Evolutionary conservation across 768 basidiomycete genomes (phyloP).

Genomic region (Lentinula sp.): DNA sequence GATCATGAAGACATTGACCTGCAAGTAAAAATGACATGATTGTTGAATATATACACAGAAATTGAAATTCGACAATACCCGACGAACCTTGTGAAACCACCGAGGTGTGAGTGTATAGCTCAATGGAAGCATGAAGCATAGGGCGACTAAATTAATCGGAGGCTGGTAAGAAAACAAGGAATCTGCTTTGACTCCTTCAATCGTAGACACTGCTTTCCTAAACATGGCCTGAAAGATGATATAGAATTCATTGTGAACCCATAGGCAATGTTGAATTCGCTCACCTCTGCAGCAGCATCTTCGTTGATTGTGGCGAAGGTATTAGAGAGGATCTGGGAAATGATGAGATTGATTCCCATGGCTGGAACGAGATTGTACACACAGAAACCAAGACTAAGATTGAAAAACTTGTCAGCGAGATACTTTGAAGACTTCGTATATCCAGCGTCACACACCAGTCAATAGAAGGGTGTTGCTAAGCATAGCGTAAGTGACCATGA

Average conservation of each 20-base stretch:
- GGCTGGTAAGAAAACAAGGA: constrained; percentile 92
- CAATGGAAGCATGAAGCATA: constrained; percentile 82
- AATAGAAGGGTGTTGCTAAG: constrained; percentile 88
- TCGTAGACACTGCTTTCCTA: constrained; percentile 85
- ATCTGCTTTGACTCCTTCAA: constrained; percentile 93
- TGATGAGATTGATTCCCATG: background rate
- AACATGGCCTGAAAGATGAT: constrained; percentile 72
- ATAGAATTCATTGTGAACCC: constrained; percentile 6
- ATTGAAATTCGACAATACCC: constrained; percentile 11
- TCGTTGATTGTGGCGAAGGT: constrained; percentile 92
- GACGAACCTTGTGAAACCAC: constrained; percentile 92
- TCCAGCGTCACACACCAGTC: constrained; percentile 51
- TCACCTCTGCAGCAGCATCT: constrained; percentile 87
- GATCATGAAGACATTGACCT: constrained; percentile 89
- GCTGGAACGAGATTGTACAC: constrained; percentile 17
- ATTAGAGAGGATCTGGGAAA: constrained; percentile 77
- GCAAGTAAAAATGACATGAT: background rate
- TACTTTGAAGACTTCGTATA: background rate
- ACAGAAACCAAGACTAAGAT: constrained; percentile 71
- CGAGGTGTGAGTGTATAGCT: constrained; percentile 85
- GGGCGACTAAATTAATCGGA: constrained; percentile 84
- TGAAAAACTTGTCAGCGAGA: constrained; percentile 8
- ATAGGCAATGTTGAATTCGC: constrained; percentile 2
- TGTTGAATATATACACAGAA: constrained; percentile 13
- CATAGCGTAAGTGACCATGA: constrained; percentile 89